These are phyloP conservation scores for Acer campestre DNA, from an alignment of 345 rosid species.

Conservation along the genomic window DNA sequence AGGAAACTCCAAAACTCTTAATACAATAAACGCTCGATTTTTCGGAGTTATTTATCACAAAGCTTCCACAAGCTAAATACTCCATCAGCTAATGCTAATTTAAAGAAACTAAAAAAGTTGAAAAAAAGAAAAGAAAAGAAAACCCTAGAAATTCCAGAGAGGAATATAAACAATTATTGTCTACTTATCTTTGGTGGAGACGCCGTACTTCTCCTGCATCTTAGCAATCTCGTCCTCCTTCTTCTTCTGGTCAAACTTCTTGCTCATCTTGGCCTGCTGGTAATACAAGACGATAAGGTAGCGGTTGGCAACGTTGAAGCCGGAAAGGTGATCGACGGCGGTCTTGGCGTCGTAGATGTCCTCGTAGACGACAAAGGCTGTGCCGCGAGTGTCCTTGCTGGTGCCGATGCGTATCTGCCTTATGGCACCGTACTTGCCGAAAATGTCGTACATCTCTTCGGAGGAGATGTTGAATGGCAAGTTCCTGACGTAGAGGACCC, in stretches of 20 bases:
- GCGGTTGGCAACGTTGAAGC: slow-evolving; percentile 95
- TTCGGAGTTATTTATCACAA: too few relatives aligned
- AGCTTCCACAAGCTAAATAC: too few relatives aligned
- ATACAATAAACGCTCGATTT: background rate
- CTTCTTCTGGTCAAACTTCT: slow-evolving; percentile 94
- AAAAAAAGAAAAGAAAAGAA: background rate
- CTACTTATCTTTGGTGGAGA: slow-evolving; percentile 85
- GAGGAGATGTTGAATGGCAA: slow-evolving; percentile 98
- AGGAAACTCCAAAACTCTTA: background rate
- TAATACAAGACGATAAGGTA: slow-evolving; percentile 88
- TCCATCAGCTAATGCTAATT: background rate
- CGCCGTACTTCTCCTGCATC: slow-evolving; percentile 94
- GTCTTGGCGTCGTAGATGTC: slow-evolving; percentile 97
- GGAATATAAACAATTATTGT: background rate
- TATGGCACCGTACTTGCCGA: slow-evolving; percentile 95
- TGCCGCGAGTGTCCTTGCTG: slow-evolving; percentile 88
- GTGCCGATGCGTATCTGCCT: slow-evolving; percentile 95
- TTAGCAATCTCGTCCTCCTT: slow-evolving; percentile 78
- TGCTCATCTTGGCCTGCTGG: slow-evolving; percentile 94
- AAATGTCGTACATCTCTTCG: slow-evolving; percentile 99
- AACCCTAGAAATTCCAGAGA: background rate
- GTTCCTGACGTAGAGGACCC: slow-evolving; percentile 92
- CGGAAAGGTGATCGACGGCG: slow-evolving; percentile 96
- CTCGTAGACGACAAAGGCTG: slow-evolving; percentile 95
- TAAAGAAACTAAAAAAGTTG: background rate